Conservation (phyloP, 1,284 basidiomycete species). For the Neonothopanus nambi region DNA sequence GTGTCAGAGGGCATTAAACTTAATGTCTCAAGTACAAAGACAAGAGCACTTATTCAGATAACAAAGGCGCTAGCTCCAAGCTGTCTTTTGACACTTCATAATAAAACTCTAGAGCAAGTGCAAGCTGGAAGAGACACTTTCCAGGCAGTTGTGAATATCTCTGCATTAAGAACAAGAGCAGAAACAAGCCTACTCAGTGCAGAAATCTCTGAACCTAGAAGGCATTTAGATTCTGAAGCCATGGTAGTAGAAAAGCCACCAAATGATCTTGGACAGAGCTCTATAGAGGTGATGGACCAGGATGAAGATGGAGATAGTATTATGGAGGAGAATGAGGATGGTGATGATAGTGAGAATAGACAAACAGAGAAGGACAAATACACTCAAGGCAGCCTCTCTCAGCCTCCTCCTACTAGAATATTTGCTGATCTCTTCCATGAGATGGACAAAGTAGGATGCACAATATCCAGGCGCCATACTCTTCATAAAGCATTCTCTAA, state of each 20-base stretch:
- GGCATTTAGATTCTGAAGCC: no score
- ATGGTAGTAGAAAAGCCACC: no score
- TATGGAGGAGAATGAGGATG: background rate
- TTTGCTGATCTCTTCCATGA: constrained; percentile 15
- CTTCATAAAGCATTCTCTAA: constrained; percentile 5
- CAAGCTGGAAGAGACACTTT: background rate
- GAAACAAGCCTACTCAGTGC: no score
- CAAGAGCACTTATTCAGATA: constrained; percentile 7
- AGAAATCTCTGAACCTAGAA: no score
- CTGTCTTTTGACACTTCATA: constrained; percentile 1
- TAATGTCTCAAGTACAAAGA: background rate
- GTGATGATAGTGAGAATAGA: background rate
- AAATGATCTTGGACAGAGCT: background rate
- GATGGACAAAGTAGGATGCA: constrained; percentile 2
- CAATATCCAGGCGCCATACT: constrained; percentile 2
- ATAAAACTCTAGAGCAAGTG: background rate
- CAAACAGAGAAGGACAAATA: background rate
- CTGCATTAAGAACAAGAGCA: background rate
- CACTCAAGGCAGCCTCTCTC: background rate
- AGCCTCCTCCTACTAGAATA: background rate
- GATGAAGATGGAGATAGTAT: background rate
- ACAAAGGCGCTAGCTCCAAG: constrained; percentile 9
- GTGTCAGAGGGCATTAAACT: background rate
- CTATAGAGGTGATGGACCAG: background rate
- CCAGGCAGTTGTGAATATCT: constrained; percentile 11